Evolutionary conservation across 148 eudicot species (phyloP).

Genomic region (Diospyros kaki): DNA sequence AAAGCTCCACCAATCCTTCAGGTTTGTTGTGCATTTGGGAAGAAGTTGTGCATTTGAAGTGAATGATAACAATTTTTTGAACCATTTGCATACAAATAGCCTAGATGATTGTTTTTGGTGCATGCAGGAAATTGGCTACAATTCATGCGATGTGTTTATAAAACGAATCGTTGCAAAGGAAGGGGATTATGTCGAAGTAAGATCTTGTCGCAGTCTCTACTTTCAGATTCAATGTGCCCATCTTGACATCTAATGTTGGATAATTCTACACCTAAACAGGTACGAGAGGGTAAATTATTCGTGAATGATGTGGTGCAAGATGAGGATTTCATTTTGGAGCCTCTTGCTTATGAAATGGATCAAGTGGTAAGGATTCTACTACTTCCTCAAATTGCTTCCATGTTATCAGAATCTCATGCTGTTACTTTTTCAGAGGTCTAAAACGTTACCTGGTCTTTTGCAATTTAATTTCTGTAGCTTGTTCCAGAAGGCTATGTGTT

Average conservation of each 20-base stretch:
- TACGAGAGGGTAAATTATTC: slow-evolving; percentile 57
- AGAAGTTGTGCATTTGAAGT: no score
- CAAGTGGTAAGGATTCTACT: slow-evolving; percentile 44
- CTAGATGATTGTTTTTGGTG: neutral
- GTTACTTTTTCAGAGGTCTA: neutral
- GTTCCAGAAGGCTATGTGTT: slow-evolving; percentile 87
- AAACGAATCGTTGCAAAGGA: slow-evolving; percentile 87
- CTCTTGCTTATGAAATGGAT: slow-evolving; percentile 73
- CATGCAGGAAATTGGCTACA: slow-evolving; percentile 61
- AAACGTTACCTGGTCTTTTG: neutral
- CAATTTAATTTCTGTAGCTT: slow-evolving; percentile 36
- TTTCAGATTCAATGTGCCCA: neutral
- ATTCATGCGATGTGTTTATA: slow-evolving; percentile 63
- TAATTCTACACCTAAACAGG: slow-evolving; percentile 30
- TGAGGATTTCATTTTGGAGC: slow-evolving; percentile 83
- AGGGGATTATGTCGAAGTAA: slow-evolving; percentile 80
- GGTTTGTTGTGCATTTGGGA: slow-evolving; percentile 33
- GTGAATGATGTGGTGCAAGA: slow-evolving; percentile 65
- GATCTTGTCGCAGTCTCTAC: slow-evolving; percentile 5
- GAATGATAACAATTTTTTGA: neutral
- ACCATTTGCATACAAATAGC: neutral
- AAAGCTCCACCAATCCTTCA: slow-evolving; percentile 77
- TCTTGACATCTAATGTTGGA: slow-evolving; percentile 4
- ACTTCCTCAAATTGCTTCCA: neutral
- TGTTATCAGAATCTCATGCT: neutral